Percentiles rank a stretch among this genome's conserved stretches.
Evolutionary conservation across 768 basidiomycete species (phyloP).

Genomic region (Daedaleopsis nitida): DNA sequence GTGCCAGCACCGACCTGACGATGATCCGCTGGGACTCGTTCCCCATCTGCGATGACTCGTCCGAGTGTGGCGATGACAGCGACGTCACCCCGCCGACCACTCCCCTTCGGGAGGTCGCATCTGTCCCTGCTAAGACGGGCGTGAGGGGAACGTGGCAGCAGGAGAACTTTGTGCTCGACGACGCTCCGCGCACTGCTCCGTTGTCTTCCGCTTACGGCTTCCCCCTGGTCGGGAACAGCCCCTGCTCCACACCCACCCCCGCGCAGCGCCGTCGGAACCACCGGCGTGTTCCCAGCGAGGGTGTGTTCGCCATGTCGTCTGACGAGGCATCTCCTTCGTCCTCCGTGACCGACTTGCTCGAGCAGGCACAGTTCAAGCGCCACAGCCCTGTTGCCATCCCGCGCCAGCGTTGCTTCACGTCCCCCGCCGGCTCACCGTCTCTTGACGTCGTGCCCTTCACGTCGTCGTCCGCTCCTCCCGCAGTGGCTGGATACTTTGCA

Average conservation of each 20-base stretch:
- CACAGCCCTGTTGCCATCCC: conserved; percentile 17
- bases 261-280: conserved; percentile 45
- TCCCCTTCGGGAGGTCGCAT: conserved; percentile 47
- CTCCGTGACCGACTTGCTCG: conserved; percentile 39
- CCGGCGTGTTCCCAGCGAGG: conserved; percentile 67
- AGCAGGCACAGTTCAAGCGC: not conserved
- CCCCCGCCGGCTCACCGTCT: conserved; percentile 14
- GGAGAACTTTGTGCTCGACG: conserved; percentile 35
- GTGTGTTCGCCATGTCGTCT: conserved; percentile 74
- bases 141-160: conserved; percentile 32
- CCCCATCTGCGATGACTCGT: conserved; percentile 75
- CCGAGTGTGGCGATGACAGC: conserved; percentile 42
- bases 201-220: conserved; percentile 40
- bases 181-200: conserved; percentile 52
- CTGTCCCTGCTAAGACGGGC: conserved; percentile 18
- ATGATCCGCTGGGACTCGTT: conserved; percentile 40
- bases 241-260: conserved; percentile 40
- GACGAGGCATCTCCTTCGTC: conserved; percentile 62
- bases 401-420: conserved; percentile 15
- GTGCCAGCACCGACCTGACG: conserved; percentile 32
- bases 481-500: conserved; percentile 60
- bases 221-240: conserved; percentile 39
- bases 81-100: conserved; percentile 52
- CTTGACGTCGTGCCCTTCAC: not conserved
- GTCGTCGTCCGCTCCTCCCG: conserved; percentile 22